phyloP scores from a whole-genome alignment of 208 protist genomes.

The Leishmania gerbilli region DNA sequence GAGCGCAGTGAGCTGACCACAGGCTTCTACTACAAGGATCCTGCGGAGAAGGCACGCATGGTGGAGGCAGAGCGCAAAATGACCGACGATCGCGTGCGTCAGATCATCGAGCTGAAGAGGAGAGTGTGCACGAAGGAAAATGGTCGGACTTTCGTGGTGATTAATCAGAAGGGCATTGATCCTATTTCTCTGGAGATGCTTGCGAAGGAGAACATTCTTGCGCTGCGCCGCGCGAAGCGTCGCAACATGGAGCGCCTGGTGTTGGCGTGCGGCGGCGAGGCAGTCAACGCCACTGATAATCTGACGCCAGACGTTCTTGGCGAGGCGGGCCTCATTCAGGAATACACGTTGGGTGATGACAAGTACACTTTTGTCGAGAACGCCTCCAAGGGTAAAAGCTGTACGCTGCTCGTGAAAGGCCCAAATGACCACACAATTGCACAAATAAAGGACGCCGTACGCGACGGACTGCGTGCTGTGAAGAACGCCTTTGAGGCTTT shows the following conservation, averaged over 20 bases:
- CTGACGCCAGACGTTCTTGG: conserved; percentile 95
- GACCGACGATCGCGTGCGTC: conserved; percentile 96
- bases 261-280: conserved; percentile 97
- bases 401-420: conserved; percentile 99
- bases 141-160: conserved; percentile 98
- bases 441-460: conserved; percentile 99
- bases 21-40: conserved; percentile 97
- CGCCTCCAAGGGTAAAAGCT: conserved; percentile 95
- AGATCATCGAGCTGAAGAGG: conserved; percentile 99
- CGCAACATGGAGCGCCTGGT: conserved; percentile 99
- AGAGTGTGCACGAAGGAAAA: conserved; percentile 94
- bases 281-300: conserved; percentile 99
- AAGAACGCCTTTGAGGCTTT: conserved; percentile 98
- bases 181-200: conserved; percentile 99
- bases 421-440: conserved; percentile 99
- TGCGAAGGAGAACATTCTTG: conserved; percentile 98
- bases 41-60: conserved; percentile 97
- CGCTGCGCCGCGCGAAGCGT: conserved; percentile 98
- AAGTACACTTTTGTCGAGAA: conserved; percentile 99
- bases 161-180: conserved; percentile 99
- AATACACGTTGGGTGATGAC: conserved; percentile 98
- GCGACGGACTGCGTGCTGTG: conserved; percentile 99
- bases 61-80: conserved; percentile 97
- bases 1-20: conserved; percentile 99
- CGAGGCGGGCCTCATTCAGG: conserved; percentile 97